Evolutionary conservation across 2,329 filamentous ascomycete species (phyloP).

Genomic region (Taxawa tesnikishii): DNA sequence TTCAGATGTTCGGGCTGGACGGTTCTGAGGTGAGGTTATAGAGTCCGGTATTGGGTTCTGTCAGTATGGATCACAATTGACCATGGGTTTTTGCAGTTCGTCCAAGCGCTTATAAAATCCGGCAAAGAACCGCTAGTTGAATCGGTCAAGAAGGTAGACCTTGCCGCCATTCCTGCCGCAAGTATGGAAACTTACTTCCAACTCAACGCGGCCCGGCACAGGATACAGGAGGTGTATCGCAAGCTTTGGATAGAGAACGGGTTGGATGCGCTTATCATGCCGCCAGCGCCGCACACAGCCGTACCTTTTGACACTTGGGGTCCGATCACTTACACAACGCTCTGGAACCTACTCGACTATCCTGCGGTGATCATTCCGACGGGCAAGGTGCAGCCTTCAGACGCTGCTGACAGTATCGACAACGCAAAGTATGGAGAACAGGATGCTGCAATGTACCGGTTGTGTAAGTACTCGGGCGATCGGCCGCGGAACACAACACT

Average conservation of each 20-base stretch:
- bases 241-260: slow-evolving; percentile 10
- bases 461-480: no score
- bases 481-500: no score
- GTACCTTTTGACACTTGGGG: slow-evolving; percentile 14
- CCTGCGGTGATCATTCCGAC: slow-evolving; percentile 9
- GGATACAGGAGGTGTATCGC: slow-evolving; percentile 10
- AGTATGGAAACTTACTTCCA: slow-evolving; percentile 10
- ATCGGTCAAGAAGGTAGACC: slow-evolving; percentile 12
- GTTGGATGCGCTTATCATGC: slow-evolving; percentile 12
- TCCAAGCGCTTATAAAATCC: slow-evolving; percentile 9
- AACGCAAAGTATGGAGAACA: slow-evolving; percentile 16
- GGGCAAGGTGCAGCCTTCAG: slow-evolving; percentile 12
- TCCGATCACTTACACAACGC: no score
- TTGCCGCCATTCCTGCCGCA: slow-evolving; percentile 10
- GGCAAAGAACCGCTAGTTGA: slow-evolving; percentile 11
- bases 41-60: background rate
- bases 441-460: slow-evolving; percentile 9
- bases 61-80: no score
- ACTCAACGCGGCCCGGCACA: slow-evolving; percentile 8
- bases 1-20: slow-evolving; percentile 9
- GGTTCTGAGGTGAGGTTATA: slow-evolving; percentile 8
- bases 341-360: slow-evolving; percentile 12
- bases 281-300: slow-evolving; percentile 12
- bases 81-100: slow-evolving; percentile 1
- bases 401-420: slow-evolving; percentile 14